Base-by-base conservation (phyloP, 306 rosid genomes). In the Abrus pulchellus region DNA sequence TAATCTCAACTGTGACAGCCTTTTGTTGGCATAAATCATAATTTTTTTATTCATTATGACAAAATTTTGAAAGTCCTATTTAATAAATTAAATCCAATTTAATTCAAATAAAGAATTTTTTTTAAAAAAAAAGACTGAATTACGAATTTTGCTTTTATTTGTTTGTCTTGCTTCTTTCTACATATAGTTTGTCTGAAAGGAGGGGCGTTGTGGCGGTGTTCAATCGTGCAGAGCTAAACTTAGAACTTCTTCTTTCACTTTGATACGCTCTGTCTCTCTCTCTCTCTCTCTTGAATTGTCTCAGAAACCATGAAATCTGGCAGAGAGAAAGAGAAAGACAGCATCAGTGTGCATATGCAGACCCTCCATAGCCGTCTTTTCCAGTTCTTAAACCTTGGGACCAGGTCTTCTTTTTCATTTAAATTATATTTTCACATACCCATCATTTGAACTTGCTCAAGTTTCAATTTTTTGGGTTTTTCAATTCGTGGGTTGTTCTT, bases 331-430 rank as follows among this genome's bases (percentile, higher is more conserved):
- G 91, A 83, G 68, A 91, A 59, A 69, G 90, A 83, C 44, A 80
- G 64, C 67, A 79, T 89, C 78, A 84, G 63, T 64, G 80, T 78
- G 34, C 96, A 85, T 32, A 62, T 83, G 33, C 79, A 72, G 71
- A 88, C 87, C 73, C 94, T 91, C 80, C 96, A 88, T 72, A 87
- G 85, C 20, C 98, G 98, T 72, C 93, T 94, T 78, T 87, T 80
- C 48, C 87, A 92, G 47, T 87, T 94, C 28, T 89, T 92, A 62
- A 89, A 74, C 83, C 92, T 94, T 5, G 98, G 98, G 50, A 86
- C 87, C 82, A 87, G 97, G 98, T 94, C 54, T 4, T 14, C 29
- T 27, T 41, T 20, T 20, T 20, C 20, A 20, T 20, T 20, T 20
- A 20, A 20, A 20, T 20, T 20, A 20, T 20, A 0, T 20, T 20